These are phyloP conservation scores for Hordeum marinum DNA, from an alignment of 176 grass and related monocot genomes.

Conservation along the genomic window DNA sequence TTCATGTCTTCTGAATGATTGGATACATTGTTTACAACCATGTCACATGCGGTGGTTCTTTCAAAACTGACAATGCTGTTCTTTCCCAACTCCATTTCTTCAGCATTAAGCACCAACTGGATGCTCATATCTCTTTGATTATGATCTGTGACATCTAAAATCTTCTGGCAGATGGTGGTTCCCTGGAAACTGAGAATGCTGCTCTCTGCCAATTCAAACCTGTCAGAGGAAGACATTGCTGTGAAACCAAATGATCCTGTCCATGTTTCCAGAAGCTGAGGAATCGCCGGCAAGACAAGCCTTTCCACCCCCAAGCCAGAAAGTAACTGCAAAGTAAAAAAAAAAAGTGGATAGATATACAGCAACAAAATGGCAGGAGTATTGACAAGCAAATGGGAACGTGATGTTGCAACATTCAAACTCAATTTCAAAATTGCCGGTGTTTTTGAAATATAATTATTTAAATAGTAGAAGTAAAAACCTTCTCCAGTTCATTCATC, in stretches of 20 bases:
- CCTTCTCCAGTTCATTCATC: constrained; percentile 67
- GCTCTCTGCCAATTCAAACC: constrained; percentile 34
- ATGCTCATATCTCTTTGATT: not conserved
- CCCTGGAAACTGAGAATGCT: constrained; percentile 56
- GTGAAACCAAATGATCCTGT: constrained; percentile 54
- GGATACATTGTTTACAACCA: not conserved
- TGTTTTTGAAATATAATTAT: constrained; percentile 11
- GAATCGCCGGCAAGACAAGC: constrained; percentile 59
- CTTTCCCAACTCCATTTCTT: not conserved
- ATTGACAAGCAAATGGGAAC: constrained; percentile 18
- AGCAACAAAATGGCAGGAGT: constrained; percentile 16
- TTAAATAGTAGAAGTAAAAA: constrained; percentile 7
- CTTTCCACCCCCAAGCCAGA: constrained; percentile 46
- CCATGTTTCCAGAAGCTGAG: constrained; percentile 64
- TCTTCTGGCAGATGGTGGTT: constrained; percentile 64
- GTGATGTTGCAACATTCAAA: not conserved
- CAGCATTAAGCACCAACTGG: not conserved
- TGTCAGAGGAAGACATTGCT: constrained; percentile 36
- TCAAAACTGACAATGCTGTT: constrained; percentile 5
- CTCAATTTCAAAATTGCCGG: not conserved
- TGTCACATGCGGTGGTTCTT: constrained; percentile 7
- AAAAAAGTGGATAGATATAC: constrained; percentile 12
- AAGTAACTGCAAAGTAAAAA: constrained; percentile 49
- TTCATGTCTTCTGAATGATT: constrained; percentile 9
- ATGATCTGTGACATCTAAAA: constrained; percentile 15